Base-by-base conservation (phyloP, 768 basidiomycete species). In the Cubamyces sp. region DNA sequence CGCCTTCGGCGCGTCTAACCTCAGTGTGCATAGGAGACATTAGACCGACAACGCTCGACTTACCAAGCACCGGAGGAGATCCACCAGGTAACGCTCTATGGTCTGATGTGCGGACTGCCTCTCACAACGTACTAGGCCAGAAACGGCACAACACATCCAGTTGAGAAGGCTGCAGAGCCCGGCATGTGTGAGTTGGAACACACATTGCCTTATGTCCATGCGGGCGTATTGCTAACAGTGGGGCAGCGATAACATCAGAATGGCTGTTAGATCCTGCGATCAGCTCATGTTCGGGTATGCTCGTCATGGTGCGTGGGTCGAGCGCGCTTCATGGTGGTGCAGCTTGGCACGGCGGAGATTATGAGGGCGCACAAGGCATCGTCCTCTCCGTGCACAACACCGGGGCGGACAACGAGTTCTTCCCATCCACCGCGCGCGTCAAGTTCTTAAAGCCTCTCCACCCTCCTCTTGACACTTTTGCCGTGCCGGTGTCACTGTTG, bases 331-430 rank as follows among this genome's bases (percentile, higher is more conserved):
- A 8, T 8, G 23, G 21, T 18, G 45, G 45, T 23, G 25, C n/a
- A 12, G 61, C 52, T 18, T 67, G 66, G 64, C 57, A 60, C 39
- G 48, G 62, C 23, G 66, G 66, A 9, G 56, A 57, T 6, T 58
- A 64, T 40, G 66, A 67, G 19, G 63, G 61, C 26, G 57, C 60
- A 1, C 52, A 39, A 9, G 66, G 60, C 0, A 47, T 62, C 6
- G 58, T 67, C 19, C 57, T 64, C 18, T 67, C 64, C 9, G 63
- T 65, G 6, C 56, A 57, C 49, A 63, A 62, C 45, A 62, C 66
- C 16, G 66, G 64, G 16, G 26, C 34, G 12, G 43, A 28, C 14
- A 62, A 62, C 47, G 34, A 15, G 2, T 34, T 18, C 9, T 64
- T 64, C 48, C 42, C 57, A 14, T 67, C 66, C 11, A 62, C 60